Percentiles rank a stretch among this genome's conserved stretches.
phyloP scores from a whole-genome alignment of 163 green algal genomes.

The Chlorella variabilis region DNA sequence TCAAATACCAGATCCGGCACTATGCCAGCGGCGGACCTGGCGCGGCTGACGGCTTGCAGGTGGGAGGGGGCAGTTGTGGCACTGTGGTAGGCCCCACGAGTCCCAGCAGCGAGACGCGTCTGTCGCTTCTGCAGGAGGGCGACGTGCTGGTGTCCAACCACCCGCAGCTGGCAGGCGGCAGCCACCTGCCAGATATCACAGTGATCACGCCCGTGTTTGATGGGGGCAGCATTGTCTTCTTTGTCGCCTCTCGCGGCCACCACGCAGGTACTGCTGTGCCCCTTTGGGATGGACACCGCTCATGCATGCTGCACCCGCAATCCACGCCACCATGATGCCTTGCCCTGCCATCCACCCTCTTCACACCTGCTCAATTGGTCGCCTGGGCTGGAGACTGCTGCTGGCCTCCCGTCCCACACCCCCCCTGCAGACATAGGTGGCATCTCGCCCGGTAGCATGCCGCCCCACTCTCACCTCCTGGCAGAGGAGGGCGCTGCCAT shows the following conservation, averaged over 20 bases:
- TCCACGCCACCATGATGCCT: no score
- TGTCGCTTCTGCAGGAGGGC: constrained; percentile 58
- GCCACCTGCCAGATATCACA: constrained; percentile 98
- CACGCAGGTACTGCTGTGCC: constrained; percentile 68
- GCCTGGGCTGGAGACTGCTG: no score
- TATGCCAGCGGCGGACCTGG: constrained; percentile 65
- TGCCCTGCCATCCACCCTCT: background rate
- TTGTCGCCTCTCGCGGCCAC: constrained; percentile 84
- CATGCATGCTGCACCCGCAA: no score
- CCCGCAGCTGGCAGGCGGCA: constrained; percentile 91
- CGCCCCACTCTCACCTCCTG: constrained; percentile 82
- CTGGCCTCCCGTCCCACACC: no score
- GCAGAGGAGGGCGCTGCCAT: constrained; percentile 94
- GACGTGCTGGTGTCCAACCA: constrained; percentile 95
- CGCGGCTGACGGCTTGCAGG: constrained; percentile 59
- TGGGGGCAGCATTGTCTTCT: constrained; percentile 85
- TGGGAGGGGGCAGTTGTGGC: background rate
- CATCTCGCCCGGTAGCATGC: constrained; percentile 93
- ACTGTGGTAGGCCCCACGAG: no score
- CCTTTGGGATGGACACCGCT: no score
- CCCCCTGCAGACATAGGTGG: constrained; percentile 95
- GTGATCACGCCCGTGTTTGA: constrained; percentile 96
- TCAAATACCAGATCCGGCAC: constrained; percentile 85
- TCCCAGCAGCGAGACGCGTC: background rate
- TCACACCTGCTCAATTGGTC: background rate